Evolutionary conservation across 192 early-diverging fungal species (phyloP), one percentile per base, ranked within the genome.

Genomic region (Coemansia sp.): DNA sequence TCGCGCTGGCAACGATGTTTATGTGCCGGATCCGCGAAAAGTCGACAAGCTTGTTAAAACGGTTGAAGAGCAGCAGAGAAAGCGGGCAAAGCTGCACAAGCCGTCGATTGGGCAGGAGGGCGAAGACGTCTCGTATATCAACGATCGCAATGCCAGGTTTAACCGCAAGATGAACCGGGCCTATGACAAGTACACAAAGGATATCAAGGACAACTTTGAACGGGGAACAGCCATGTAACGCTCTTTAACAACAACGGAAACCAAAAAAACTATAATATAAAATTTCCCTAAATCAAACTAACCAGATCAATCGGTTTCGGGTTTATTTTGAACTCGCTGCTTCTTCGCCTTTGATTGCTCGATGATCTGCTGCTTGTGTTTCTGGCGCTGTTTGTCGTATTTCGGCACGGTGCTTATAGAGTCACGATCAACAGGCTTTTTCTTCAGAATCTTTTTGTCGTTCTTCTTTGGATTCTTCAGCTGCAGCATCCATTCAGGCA

Each of bases 401-500:
- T 83, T 86, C 18, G 92, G 85, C 73, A 90, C 87, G 3, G 94
- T 94, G 59, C 87, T 91, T 71, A 97, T 94, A 8, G 83, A 67
- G 3, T 89, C 82, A 36, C 95, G 89, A 55, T 91, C 87, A 28
- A 92, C 66, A n/a, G 92, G 89, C 43, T 79, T 84, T 67, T 90
- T 90, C 65, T 88, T 87, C 71, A 95, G 74, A 52, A 91, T 87
- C 74, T 89, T 86, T 71, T 87, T 90, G 48, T 86, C 71, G 35
- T 86, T 79, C 72, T 90, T 86, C 37, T 66, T 61, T n/a, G 84
- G 81, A 51, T 79, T 79, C 63, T 93, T 93, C 64, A 99, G 83
- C 64, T 87, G 66, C 71, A 99, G 73, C 96, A 99, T 98, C 97
- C 97, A 99, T 37, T 98, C 95, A 34, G 96, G 94, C 6, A 99